A percentile compares a stretch with the other conserved stretches of the same genome.
phyloP scores from a whole-genome alignment of 192 early-diverging fungal species.

The Allomyces arbusculus region DNA sequence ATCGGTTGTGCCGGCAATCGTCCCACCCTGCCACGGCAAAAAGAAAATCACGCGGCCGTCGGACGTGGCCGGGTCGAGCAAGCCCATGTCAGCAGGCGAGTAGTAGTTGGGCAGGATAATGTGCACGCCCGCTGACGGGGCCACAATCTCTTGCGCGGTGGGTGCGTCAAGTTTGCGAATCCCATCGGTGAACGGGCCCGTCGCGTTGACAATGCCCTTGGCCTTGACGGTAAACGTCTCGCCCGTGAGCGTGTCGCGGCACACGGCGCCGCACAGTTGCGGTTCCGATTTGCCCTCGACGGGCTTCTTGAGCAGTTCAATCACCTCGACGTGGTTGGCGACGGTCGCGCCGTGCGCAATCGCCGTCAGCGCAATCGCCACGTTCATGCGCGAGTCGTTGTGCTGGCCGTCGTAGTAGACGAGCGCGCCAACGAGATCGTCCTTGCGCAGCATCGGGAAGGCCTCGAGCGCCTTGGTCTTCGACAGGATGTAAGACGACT shows the following conservation, averaged over 20 bases:
- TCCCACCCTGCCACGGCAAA: conserved; percentile 89
- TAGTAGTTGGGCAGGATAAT: conserved; percentile 91
- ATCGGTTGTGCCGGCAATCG: conserved; percentile 90
- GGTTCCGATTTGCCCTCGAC: conserved; percentile 23
- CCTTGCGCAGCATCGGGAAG: conserved; percentile 85
- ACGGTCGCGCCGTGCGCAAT: conserved; percentile 73
- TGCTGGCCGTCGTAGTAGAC: conserved; percentile 97
- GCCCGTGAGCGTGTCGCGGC: conserved; percentile 67
- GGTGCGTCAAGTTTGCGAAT: conserved; percentile 78
- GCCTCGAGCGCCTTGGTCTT: conserved; percentile 71
- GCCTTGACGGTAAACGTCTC: conserved; percentile 67
- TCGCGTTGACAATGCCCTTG: conserved; percentile 88
- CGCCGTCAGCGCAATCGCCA: conserved; percentile 76
- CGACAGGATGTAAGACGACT: conserved; percentile 64
- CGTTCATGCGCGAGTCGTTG: conserved; percentile 95
- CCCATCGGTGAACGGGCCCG: conserved; percentile 54
- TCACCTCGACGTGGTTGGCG: conserved; percentile 84
- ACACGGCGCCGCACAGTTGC: conserved; percentile 50
- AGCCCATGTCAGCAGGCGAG: conserved; percentile 79
- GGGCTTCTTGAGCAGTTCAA: conserved; percentile 54
- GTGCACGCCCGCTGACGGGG: conserved; percentile 82
- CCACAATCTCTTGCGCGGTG: conserved; percentile 59
- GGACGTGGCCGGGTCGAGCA: conserved; percentile 80
- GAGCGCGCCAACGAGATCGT: conserved; percentile 73
- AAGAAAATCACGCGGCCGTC: conserved; percentile 96